Percentiles rank a stretch among this genome's conserved stretches.
Conservation (phyloP, 768 basidiomycete genomes). For the Tricholoma matsutake region DNA sequence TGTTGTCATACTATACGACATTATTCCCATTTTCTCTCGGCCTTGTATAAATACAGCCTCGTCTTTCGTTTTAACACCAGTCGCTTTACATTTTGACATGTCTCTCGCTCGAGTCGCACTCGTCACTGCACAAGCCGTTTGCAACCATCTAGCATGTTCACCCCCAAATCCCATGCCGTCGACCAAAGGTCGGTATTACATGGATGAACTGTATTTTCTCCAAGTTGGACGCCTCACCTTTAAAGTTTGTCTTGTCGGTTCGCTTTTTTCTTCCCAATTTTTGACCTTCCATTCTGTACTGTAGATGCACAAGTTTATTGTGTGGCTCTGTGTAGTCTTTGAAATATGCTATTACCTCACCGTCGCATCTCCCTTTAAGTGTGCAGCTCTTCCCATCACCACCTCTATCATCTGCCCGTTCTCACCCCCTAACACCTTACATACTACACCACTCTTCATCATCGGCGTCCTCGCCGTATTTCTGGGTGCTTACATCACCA, state of each 20-base stretch:
- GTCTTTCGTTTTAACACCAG: not conserved
- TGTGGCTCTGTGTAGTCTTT: conserved; percentile 17
- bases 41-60: too few relatives aligned
- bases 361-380: conserved; percentile 12
- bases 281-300: not conserved
- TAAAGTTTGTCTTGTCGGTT: conserved; percentile 27
- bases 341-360: conserved; percentile 17
- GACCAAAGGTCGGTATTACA: conserved; percentile 42
- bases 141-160: conserved; percentile 43
- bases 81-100: conserved; percentile 24
- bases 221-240: conserved; percentile 50
- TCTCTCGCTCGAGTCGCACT: conserved; percentile 38
- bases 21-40: too few relatives aligned
- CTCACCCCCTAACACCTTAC: conserved; percentile 18
- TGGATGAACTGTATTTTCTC: conserved; percentile 38
- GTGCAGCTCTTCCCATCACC: conserved; percentile 29
- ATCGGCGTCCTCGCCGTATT: conserved; percentile 32
- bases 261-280: not conserved
- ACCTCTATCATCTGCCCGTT: conserved; percentile 27
- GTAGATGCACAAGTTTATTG: conserved; percentile 16
- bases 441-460: conserved; percentile 30
- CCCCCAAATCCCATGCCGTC: conserved; percentile 46
- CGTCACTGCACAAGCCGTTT: conserved; percentile 37
- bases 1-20: too few relatives aligned
- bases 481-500: conserved; percentile 35